Conservation (phyloP, 257 asterid species). For the Plantago ovata region DNA sequence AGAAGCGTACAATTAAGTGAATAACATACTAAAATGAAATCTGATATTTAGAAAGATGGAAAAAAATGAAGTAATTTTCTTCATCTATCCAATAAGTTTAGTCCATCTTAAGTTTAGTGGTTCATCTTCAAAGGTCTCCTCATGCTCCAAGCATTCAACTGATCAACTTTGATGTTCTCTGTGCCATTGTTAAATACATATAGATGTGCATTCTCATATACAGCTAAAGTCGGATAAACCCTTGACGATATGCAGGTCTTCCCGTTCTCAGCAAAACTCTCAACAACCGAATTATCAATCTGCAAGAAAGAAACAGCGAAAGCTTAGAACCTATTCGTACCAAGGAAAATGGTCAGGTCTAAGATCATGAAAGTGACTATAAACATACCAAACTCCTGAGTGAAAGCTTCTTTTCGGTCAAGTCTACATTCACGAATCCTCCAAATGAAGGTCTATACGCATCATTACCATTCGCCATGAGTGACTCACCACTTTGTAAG, state of each 20-base stretch:
- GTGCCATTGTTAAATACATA: slow-evolving; percentile 49
- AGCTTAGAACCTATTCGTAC: not conserved
- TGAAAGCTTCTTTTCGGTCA: slow-evolving; percentile 47
- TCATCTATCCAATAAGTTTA: not conserved
- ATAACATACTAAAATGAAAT: too few relatives aligned
- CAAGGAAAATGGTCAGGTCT: not conserved
- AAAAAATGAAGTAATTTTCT: too few relatives aligned
- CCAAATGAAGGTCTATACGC: slow-evolving; percentile 58
- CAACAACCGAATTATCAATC: slow-evolving; percentile 61
- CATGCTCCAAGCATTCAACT: slow-evolving; percentile 50
- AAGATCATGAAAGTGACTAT: not conserved
- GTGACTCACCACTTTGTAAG: slow-evolving; percentile 19
- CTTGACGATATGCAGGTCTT: slow-evolving; percentile 45
- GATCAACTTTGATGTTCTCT: slow-evolving; percentile 31
- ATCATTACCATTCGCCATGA: slow-evolving; percentile 4
- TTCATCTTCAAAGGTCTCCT: slow-evolving; percentile 31
- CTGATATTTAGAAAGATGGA: too few relatives aligned
- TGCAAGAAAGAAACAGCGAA: slow-evolving; percentile 6
- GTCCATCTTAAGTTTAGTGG: slow-evolving; percentile 4
- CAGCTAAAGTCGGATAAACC: slow-evolving; percentile 43
- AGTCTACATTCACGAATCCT: slow-evolving; percentile 56
- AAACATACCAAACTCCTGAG: slow-evolving; percentile 63
- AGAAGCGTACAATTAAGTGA: too few relatives aligned
- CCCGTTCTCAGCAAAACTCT: slow-evolving; percentile 52
- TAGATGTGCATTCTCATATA: slow-evolving; percentile 34